These are phyloP conservation scores for Colletotrichum chrysophilum DNA, from an alignment of 2,329 filamentous ascomycete species.

Conservation along the genomic window DNA sequence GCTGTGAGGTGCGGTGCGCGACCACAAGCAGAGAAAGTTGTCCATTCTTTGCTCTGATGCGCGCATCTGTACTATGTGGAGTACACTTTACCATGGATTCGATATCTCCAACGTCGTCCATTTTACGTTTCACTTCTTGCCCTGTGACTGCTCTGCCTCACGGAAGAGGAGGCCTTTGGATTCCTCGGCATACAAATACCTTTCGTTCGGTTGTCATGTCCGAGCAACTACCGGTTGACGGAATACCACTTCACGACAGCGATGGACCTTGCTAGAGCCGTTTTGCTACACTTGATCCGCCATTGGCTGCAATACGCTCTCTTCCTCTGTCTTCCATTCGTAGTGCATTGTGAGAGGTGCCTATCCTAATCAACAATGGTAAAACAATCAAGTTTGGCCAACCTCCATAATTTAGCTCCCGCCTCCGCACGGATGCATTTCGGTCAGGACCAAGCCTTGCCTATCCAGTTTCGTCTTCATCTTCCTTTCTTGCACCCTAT, in stretches of 20 bases:
- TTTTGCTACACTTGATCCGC: not conserved
- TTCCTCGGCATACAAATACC: not conserved
- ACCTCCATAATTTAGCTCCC: constrained; percentile 4
- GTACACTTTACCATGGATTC: not conserved
- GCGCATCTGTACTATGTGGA: not conserved
- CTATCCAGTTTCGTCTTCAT: not conserved
- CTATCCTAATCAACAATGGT: not conserved
- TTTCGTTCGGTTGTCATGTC: not conserved
- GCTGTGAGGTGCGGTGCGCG: not conserved
- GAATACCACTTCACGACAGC: not conserved
- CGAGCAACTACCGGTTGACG: not conserved
- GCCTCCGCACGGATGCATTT: constrained; percentile 10
- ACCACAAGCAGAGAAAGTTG: not conserved
- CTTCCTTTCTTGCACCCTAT: not conserved
- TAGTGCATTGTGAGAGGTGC: not conserved
- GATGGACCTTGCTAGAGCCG: not conserved
- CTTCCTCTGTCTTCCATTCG: not conserved
- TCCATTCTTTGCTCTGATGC: not conserved
- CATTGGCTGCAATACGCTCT: not conserved
- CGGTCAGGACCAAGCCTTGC: not conserved
- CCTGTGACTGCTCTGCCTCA: not conserved
- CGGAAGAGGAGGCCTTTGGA: not conserved
- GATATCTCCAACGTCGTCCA: not conserved
- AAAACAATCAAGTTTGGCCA: constrained; percentile 1
- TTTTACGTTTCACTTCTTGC: not conserved